phyloP scores from a whole-genome alignment of 768 basidiomycete species.

The Baorangia bicolor region DNA sequence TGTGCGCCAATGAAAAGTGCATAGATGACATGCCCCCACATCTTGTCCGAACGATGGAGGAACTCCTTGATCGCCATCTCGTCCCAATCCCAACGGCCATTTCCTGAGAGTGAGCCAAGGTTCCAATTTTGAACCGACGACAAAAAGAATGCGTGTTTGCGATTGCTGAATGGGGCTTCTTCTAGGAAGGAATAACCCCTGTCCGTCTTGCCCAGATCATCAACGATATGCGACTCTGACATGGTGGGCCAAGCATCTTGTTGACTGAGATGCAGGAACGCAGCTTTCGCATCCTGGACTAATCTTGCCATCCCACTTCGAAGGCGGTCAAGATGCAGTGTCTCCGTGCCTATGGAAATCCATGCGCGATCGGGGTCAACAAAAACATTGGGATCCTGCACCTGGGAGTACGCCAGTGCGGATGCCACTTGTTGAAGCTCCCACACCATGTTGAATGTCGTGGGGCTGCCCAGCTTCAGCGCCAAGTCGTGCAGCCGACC shows the following conservation, averaged over 20 bases:
- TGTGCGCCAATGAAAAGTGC: neutral
- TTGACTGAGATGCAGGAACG: neutral
- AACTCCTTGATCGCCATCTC: neutral
- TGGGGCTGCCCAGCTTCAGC: neutral
- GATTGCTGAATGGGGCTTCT: neutral
- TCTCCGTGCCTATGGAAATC: neutral
- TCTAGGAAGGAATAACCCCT: constrained; percentile 4
- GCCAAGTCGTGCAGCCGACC: neutral
- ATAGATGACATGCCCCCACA: neutral
- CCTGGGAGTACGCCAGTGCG: neutral
- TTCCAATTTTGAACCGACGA: neutral
- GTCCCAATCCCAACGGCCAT: neutral
- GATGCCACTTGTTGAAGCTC: constrained; percentile 9
- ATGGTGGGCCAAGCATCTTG: neutral
- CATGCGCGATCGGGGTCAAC: neutral
- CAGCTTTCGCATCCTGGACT: neutral
- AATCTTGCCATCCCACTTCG: neutral
- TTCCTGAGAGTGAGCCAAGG: neutral
- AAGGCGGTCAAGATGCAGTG: neutral
- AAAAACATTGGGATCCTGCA: constrained; percentile 1
- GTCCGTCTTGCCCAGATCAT: neutral
- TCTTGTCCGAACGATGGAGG: neutral
- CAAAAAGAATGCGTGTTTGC: neutral
- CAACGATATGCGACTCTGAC: accelerated
- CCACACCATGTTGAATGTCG: constrained; percentile 8